A percentile compares a stretch with the other conserved stretches of the same genome.
These are phyloP conservation scores for Cladochytrium replicatum DNA, from an alignment of 192 early-diverging fungal genomes.

Conservation along the genomic window DNA sequence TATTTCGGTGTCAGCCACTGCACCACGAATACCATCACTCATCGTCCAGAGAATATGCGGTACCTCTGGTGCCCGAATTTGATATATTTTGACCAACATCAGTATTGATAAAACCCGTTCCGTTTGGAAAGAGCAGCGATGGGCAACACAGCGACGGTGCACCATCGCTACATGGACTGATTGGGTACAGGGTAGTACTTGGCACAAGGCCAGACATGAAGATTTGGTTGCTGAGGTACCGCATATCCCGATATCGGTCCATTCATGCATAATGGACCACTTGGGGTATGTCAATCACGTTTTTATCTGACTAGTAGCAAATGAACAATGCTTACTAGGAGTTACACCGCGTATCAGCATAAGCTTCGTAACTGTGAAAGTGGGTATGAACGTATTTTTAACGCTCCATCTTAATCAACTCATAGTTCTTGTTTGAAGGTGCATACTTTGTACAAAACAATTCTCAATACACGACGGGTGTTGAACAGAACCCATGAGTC, in stretches of 20 bases:
- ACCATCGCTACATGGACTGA: too few species aligned
- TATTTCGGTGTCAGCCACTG: constrained; percentile 4
- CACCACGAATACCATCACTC: constrained; percentile 10
- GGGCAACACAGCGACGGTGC: too few species aligned
- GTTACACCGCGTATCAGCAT: too few species aligned
- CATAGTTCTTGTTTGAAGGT: too few species aligned
- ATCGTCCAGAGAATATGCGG: constrained; percentile 19
- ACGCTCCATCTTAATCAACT: too few species aligned
- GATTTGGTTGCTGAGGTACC: neutral
- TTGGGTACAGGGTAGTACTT: constrained; percentile 16
- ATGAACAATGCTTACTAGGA: too few species aligned
- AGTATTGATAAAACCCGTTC: constrained; percentile 6
- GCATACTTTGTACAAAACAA: too few species aligned
- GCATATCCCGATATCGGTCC: constrained; percentile 7
- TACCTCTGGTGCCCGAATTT: constrained; percentile 6
- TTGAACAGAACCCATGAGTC: constrained; percentile 12
- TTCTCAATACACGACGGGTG: constrained; percentile 10
- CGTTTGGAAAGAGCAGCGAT: constrained; percentile 1
- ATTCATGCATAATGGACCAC: constrained; percentile 4
- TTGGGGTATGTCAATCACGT: constrained; percentile 10
- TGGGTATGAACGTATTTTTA: constrained; percentile 2
- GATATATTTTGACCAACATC: constrained; percentile 17
- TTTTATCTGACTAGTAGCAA: too few species aligned
- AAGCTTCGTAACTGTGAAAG: neutral
- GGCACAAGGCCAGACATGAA: neutral